Base-by-base conservation (phyloP, 169 alveolate genomes). In the Neospora caninum region DNA sequence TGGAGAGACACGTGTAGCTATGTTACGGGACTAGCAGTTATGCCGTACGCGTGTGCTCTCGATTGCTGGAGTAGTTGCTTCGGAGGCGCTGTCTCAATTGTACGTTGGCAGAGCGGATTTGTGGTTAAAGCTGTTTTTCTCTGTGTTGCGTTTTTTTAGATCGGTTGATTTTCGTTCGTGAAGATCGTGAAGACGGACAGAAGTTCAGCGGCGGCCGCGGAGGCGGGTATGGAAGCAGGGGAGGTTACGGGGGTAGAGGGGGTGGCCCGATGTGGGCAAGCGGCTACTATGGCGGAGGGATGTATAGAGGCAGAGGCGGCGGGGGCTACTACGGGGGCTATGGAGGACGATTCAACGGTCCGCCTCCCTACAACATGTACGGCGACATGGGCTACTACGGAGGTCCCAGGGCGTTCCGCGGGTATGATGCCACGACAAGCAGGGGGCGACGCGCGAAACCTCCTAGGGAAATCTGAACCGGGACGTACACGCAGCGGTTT, bases 141-240 rank as follows among this genome's bases (percentile, higher is more conserved):
- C 42, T 43, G 42, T 34, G 2, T 34, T n/a, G 10, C n/a, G 84
- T 73, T 41, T 73, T n/a, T 31, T 43, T 92, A 88, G 96, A 87
- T n/a, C 95, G 96, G 73, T 91, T 92, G 89, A 93, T 95, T 45
- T 95, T 93, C 54, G 95, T 95, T 41, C 95, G 96, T 10, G 96
- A 95, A 43, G 96, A 95, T 89, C 91, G 96, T 27, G 96, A 93
- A 88, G 94, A 95, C 64, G 96, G 94, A 43, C 82, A 89, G 53
- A 94, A 84, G 67, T 82, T 78, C 42, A 53, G 92, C n/a, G 89
- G 94, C 42, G 92, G 94, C 88, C 94, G 94, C 43, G 45, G 84
- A 34, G 84, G 92, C 43, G 91, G 93, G 95, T 88, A 67, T 69
- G 92, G 88, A 41, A 31, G 80, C 29, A 64, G 80, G 58, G 64